Conservation (phyloP, 2,329 filamentous ascomycete genomes). For the Cordyceps farinosa region DNA sequence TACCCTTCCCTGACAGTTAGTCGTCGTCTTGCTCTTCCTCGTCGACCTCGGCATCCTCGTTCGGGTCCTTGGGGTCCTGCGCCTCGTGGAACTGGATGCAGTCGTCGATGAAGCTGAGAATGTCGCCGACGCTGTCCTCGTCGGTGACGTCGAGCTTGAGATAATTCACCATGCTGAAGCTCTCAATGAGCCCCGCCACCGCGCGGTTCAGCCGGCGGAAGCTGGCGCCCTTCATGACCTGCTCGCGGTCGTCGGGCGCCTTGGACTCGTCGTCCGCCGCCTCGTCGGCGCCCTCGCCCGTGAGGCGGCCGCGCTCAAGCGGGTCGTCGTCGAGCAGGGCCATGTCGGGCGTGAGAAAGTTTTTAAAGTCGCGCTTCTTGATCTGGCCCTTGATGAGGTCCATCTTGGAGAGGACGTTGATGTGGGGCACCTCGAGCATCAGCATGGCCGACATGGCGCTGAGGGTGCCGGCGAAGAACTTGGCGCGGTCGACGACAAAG, state of each 20-base stretch:
- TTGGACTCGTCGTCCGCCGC: conserved; percentile 50
- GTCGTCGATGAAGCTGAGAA: conserved; percentile 91
- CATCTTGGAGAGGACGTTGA: conserved; percentile 98
- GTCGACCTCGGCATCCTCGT: conserved; percentile 50
- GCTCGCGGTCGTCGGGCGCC: conserved; percentile 63
- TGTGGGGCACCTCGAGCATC: conserved; percentile 93
- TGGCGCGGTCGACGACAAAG: conserved; percentile 91
- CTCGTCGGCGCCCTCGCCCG: conserved; percentile 29
- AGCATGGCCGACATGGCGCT: conserved; percentile 99
- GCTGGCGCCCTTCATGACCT: conserved; percentile 74
- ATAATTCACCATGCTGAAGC: conserved; percentile 97
- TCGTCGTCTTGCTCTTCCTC: conserved; percentile 38
- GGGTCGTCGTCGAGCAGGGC: conserved; percentile 78
- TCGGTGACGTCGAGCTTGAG: conserved; percentile 84
- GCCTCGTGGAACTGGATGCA: conserved; percentile 91
- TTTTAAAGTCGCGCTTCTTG: conserved; percentile 80
- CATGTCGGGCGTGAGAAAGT: conserved; percentile 84
- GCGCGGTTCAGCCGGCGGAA: conserved; percentile 83
- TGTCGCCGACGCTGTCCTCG: conserved; percentile 81
- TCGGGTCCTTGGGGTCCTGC: conserved; percentile 82
- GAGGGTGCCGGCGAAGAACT: conserved; percentile 94
- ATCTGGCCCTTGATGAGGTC: conserved; percentile 90
- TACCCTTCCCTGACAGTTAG: not conserved
- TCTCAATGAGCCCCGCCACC: conserved; percentile 88
- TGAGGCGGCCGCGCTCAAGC: conserved; percentile 44